Base-by-base conservation (phyloP, 306 rosid species). In the Malus fusca region DNA sequence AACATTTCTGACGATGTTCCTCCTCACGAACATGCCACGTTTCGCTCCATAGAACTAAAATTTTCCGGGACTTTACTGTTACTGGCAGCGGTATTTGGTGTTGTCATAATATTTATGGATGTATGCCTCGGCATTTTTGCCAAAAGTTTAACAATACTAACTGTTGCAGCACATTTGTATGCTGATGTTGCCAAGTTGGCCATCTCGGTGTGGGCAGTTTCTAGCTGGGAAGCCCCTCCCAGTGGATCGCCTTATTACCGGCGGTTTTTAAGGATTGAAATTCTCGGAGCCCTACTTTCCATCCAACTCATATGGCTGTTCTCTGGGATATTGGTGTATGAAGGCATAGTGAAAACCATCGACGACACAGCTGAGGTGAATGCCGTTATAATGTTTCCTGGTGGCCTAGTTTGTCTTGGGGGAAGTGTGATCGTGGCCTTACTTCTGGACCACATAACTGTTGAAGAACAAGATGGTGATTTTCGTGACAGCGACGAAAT, bases 151-250 rank as follows among this genome's bases (percentile, higher is more conserved):
- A 85, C 96, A 51, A 91, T 91, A 69, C 77, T 91, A 79, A 91
- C 96, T 12, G 96, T 88, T 81, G 96, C 96, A 70, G 96, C 90
- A 7, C 96, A 91, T 80, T 81, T 91, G 81, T 93, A 87, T 44
- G 87, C 90, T 4, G 96, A 88, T 26, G 91, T 91, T 84, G 90
- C 93, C 26, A 81, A 89, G 18, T 91, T 88, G 68, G 89, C 96
- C 68, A 91, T 91, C 88, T 91, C 96, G 59, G 76, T 91, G 61
- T 91, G 93, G 91, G 96, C 93, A 79, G 89, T 48, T 48, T 48
- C 91, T 15, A 88, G 96, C 62, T 91, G 96, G 93, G 89, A 88
- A 73, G 91, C 90, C 72, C 88, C 75, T 52, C 93, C 96, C 28
- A 90, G 91, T 70, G 55, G 3, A 48, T 48, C 55, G 55, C 93